Percentiles rank a stretch among this genome's conserved stretches.
Evolutionary conservation across 225 moss, liverwort and hornwort genomes (phyloP).

Genomic region (Sphagnum contortum): DNA sequence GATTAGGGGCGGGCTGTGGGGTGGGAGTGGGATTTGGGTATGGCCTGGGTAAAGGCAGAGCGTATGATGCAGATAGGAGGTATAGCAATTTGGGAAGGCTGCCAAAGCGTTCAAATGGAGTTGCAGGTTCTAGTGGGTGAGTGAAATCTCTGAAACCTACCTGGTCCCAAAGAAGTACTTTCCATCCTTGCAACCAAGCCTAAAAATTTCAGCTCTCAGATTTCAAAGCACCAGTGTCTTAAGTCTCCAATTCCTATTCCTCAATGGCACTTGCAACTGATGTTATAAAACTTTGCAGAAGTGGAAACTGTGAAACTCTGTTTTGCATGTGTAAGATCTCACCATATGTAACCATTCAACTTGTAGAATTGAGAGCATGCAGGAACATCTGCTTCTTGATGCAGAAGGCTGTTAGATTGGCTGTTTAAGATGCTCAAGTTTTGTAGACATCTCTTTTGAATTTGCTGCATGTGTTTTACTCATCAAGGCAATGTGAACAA

Average conservation of each 20-base stretch:
- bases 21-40: conserved; percentile 85
- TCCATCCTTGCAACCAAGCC: not conserved
- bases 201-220: too few relatives aligned
- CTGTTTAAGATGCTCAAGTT: too few relatives aligned
- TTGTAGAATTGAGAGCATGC: too few relatives aligned
- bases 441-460: too few relatives aligned
- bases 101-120: conserved; percentile 25
- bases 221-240: too few relatives aligned
- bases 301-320: not conserved
- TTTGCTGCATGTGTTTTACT: not conserved
- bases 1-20: conserved; percentile 90
- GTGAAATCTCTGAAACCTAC: conserved; percentile 5
- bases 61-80: conserved; percentile 43
- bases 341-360: too few relatives aligned
- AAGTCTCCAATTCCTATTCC: too few relatives aligned
- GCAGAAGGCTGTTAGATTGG: too few relatives aligned
- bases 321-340: not conserved
- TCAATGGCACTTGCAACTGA: too few relatives aligned
- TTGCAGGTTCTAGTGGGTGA: conserved; percentile 54
- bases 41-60: conserved; percentile 77
- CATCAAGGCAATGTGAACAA: not conserved
- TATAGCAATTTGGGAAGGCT: conserved; percentile 64
- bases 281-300: not conserved
- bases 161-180: too few relatives aligned
- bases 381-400: too few relatives aligned